These are phyloP conservation scores for Termitomyces sp. DNA, from an alignment of 768 basidiomycete genomes.

Conservation along the genomic window DNA sequence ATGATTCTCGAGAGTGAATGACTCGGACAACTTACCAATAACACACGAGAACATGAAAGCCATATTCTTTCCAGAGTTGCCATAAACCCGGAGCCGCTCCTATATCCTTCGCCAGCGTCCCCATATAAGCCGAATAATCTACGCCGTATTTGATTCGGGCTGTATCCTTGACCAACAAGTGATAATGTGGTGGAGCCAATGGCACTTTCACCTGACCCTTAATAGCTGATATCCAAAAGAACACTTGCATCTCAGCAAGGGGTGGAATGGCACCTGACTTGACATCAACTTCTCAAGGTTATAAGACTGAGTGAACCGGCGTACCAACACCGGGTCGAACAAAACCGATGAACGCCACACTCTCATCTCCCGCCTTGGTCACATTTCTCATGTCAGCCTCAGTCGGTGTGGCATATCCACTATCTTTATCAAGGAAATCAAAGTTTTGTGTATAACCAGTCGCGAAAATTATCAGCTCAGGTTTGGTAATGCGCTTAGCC, in stretches of 20 bases:
- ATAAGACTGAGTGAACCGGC: background rate
- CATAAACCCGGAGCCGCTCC: slow-evolving; percentile 45
- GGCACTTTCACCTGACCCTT: slow-evolving; percentile 37
- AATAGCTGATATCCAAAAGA: slow-evolving; percentile 51
- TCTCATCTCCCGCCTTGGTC: slow-evolving; percentile 35
- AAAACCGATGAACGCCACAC: slow-evolving; percentile 51
- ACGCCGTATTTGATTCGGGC: slow-evolving; percentile 57
- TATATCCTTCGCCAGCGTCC: slow-evolving; percentile 52
- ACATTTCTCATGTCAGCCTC: slow-evolving; percentile 42
- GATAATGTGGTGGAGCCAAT: slow-evolving; percentile 42
- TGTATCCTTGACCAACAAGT: slow-evolving; percentile 43
- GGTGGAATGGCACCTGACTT: slow-evolving; percentile 47
- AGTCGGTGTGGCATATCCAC: slow-evolving; percentile 33
- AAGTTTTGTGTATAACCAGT: slow-evolving; percentile 46
- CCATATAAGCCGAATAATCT: slow-evolving; percentile 52
- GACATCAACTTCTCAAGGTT: slow-evolving; percentile 7
- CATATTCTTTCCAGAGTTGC: slow-evolving; percentile 43
- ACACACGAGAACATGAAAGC: slow-evolving; percentile 42
- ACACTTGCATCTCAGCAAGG: slow-evolving; percentile 55
- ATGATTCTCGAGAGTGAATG: background rate
- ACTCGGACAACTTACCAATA: slow-evolving; percentile 39
- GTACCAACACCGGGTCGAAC: slow-evolving; percentile 53
- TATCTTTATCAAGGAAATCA: slow-evolving; percentile 29
- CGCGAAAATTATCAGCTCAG: slow-evolving; percentile 44
- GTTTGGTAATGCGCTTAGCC: slow-evolving; percentile 31